Evolutionary conservation across 257 asterid genomes (phyloP).

Genomic region (Lycium barbarum): DNA sequence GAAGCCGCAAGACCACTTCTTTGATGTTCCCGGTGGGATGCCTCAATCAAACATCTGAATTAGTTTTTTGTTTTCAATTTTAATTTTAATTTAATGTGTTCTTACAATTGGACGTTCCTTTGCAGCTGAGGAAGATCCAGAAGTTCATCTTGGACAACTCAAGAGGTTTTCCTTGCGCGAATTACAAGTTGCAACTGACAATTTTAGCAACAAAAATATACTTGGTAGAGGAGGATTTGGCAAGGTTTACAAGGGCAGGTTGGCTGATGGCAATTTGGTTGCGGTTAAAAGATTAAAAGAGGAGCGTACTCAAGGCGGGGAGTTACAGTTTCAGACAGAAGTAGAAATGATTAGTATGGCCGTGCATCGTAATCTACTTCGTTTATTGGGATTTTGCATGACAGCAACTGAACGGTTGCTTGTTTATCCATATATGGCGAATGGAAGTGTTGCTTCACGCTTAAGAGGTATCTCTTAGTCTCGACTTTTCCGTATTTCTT

Average conservation of each 20-base stretch:
- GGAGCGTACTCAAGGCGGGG: conserved; percentile 87
- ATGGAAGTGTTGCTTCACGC: conserved; percentile 98
- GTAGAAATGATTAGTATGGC: conserved; percentile 96
- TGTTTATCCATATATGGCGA: conserved; percentile 89
- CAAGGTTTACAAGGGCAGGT: conserved; percentile 90
- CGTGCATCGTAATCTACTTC: conserved; percentile 84
- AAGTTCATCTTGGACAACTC: conserved; percentile 93
- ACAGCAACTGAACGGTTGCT: conserved; percentile 92
- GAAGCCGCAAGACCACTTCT: conserved; percentile 86
- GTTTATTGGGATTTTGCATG: conserved; percentile 91
- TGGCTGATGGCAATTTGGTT: conserved; percentile 83
- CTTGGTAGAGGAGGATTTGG: conserved; percentile 93
- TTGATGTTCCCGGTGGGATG: conserved; percentile 90
- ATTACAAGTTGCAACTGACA: conserved; percentile 81
- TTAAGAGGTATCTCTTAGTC: conserved; percentile 68
- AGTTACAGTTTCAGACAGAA: conserved; percentile 90
- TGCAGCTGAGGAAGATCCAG: conserved; percentile 96
- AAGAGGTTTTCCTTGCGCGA: conserved; percentile 84
- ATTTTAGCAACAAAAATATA: conserved; percentile 70
- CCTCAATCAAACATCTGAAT: conserved; percentile 25
- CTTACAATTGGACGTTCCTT: conserved; percentile 27
- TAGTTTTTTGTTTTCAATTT: conserved; percentile 4
- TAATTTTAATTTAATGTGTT: neutral
- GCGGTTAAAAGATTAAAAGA: conserved; percentile 93
- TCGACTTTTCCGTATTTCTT: conserved; percentile 16